Percentiles rank a stretch among this genome's conserved stretches.
Evolutionary conservation across 2,329 filamentous ascomycete genomes (phyloP).

Genomic region (Phialocephala subalpina): DNA sequence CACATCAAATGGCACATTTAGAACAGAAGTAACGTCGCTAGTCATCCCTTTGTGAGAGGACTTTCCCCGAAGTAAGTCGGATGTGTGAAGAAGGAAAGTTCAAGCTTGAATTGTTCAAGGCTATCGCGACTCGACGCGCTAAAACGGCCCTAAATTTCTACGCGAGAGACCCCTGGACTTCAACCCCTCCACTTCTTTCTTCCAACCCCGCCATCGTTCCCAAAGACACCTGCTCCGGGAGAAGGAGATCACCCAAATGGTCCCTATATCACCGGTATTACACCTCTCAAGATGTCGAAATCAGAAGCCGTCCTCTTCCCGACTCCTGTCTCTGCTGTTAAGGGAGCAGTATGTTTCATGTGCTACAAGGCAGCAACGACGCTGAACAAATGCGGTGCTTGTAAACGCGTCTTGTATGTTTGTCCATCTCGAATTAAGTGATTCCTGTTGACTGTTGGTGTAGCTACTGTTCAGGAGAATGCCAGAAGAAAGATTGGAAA

Average conservation of each 20-base stretch:
- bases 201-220: neutral
- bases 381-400: slow-evolving; percentile 23
- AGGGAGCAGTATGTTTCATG: slow-evolving; percentile 23
- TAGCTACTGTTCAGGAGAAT: slow-evolving; percentile 38
- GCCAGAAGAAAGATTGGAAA: slow-evolving; percentile 39
- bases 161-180: neutral
- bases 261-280: neutral
- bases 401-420: slow-evolving; percentile 26
- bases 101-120: neutral
- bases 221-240: neutral
- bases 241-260: neutral
- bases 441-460: neutral
- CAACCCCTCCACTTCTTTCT: neutral
- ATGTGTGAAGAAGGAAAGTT: neutral
- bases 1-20: no score
- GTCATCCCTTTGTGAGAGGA: no score
- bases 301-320: slow-evolving; percentile 11
- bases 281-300: slow-evolving; percentile 8
- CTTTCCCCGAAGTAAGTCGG: neutral
- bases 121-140: neutral
- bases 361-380: slow-evolving; percentile 15
- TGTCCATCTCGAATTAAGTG: neutral
- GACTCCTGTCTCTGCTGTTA: slow-evolving; percentile 23
- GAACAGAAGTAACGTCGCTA: no score
- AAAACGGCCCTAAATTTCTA: neutral